These are phyloP conservation scores for Juglanconis sp. DNA, from an alignment of 2,329 filamentous ascomycete species.

Conservation along the genomic window DNA sequence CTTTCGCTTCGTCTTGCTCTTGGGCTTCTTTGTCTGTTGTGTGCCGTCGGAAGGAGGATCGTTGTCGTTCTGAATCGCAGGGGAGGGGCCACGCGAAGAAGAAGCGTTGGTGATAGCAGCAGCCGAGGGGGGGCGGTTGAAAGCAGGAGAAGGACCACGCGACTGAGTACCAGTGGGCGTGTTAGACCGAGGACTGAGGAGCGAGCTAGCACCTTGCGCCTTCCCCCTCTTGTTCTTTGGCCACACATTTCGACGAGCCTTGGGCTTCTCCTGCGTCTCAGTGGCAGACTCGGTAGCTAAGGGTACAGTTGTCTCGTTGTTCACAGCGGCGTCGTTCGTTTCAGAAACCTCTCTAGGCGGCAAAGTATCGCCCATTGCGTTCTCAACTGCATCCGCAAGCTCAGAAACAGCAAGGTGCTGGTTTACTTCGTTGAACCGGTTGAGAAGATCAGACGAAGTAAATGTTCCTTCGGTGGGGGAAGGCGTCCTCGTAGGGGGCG, in stretches of 20 bases:
- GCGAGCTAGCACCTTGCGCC: background rate
- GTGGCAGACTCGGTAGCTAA: background rate
- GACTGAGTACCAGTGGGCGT: background rate
- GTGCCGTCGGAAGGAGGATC: background rate
- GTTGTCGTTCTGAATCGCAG: background rate
- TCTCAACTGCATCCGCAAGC: no score
- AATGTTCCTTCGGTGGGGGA: background rate
- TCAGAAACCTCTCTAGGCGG: background rate
- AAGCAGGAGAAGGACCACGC: background rate
- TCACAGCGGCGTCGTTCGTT: background rate
- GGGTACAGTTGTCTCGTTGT: no score
- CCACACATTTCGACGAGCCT: background rate
- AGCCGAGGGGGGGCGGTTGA: background rate
- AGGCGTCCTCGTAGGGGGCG: background rate
- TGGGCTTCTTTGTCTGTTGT: conserved; percentile 1
- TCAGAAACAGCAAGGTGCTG: background rate
- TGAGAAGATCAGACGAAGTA: background rate
- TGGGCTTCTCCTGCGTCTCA: background rate
- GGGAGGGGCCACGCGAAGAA: background rate
- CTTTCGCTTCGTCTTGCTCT: conserved; percentile 13
- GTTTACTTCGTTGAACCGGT: background rate
- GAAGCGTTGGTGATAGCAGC: background rate
- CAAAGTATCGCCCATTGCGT: background rate
- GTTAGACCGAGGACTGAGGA: background rate
- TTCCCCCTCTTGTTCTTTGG: conserved; percentile 3